Base-by-base conservation (phyloP, 1,284 basidiomycete species). In the Trametes sp. region DNA sequence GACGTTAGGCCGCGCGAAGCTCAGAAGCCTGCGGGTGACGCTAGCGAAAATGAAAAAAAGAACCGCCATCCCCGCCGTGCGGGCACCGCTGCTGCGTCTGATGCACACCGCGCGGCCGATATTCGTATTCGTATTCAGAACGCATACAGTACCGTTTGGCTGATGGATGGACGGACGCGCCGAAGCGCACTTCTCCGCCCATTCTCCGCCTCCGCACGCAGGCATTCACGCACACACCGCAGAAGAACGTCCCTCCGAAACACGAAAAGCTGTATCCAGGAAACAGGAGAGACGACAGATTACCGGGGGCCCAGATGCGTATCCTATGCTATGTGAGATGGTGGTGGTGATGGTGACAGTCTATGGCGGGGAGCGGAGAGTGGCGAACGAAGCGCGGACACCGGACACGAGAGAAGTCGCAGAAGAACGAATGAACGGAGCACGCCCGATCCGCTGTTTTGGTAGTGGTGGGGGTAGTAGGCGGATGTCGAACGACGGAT, bases 281-380 rank as follows among this genome's bases (percentile, higher is more conserved):
- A 44, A 44, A 24, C 21, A 24, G n/a, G n/a, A n/a, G 16, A 26
- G 35, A 33, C 10, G 26, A 53, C 38, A 54, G 19, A 54, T 54
- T 54, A 54, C 52, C 57, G 35, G 33, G 31, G n/a, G n/a, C n/a
- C 64, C 61, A 41, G 41, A 48, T 54, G 56, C 61, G 64, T 67
- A 67, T 53, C 55, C 63, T 61, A 65, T 41, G 38, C 38, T 41
- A 41, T 14, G n/a, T 41, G 38, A 33, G 42, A 49, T 24, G 57
- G 58, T 48, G 57, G 41, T 19, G 38, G 26, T 42, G 36, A 19
- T 50, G 35, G 50, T 44, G 51, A 41, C 51, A 41, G 59, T 66
- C 65, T 63, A 66, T 60, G 55, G 42, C 19, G 29, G 46, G 16
- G 45, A 42, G 54, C 49, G 36, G 42, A 46, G 31, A 36, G 51